Base-by-base conservation (phyloP, 805 yeast species). In the Pichia ethanolica region DNA sequence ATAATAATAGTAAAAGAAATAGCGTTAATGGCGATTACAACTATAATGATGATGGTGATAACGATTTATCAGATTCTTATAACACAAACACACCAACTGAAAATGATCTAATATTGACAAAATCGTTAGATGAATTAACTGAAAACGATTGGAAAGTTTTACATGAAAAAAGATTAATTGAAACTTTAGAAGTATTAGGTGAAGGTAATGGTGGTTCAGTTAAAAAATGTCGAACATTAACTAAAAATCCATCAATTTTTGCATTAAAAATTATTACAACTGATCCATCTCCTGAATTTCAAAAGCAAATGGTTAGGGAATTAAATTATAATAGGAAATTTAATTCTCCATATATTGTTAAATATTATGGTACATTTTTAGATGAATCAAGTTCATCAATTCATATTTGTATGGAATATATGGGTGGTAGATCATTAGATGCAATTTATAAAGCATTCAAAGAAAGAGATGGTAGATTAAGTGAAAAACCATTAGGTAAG, bases 121-220 rank as follows among this genome's bases (percentile, higher is more conserved):
- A 54, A 47, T n/a, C 48, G 11, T 43, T 55, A 13, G 53, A 48
- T 11, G 40, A 37, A 14, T 43, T 56, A 43, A 83, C 82, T 30
- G 89, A 86, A 45, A 79, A 78, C 13, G 89, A 82, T 46, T 90
- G 97, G 97, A 76, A 79, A 55, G 57, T 65, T 4, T 69, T 82
- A 2, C 81, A 85, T 12, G 73, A 78, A 47, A 65, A 71, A 32
- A 78, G 79, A 45, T 77, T 80, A 42, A 86, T 93, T 36, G 70
- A 77, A 7, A 89, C 87, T 48, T 55, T 90, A 37, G 82, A 81
- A 25, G 74, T 79, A 32, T 66, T 91, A 26, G 99, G 99, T 20
- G 98, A 93, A 69, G 99, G 99, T 14, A 83, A 88, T 35, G 96
- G 97, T 13, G 99, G 98, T 0, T 76, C 87, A 10, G 99, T 91